Base-by-base conservation (phyloP, 2,329 filamentous ascomycete species). In the Lecanicillium sp. region DNA sequence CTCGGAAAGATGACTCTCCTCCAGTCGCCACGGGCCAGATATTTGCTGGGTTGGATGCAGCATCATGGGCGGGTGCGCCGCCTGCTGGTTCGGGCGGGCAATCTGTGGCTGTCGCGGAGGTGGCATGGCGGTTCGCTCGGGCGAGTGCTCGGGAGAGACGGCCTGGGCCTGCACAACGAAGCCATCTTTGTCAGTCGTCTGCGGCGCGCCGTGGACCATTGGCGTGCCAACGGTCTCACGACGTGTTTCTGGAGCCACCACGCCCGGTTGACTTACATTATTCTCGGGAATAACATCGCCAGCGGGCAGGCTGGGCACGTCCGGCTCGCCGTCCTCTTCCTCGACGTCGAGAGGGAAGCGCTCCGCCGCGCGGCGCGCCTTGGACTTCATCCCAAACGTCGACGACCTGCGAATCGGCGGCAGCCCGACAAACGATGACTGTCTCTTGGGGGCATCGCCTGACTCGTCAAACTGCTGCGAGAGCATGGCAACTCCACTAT, bases 351-450 rank as follows among this genome's bases (percentile, higher is more conserved):
- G 51, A 4, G 64, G 58, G 49, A 64, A 58, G 21, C 58, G 60
- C 38, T 62, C 63, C 10, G 56, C 56, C 8, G 64, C 66, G 48
- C 64, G 67, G 47, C 58, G 62, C 29, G 61, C 60, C 48, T 57
- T 62, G 26, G 60, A 54, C 19, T 55, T 60, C 15, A 75, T 54
- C 15, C 73, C 74, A 60, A 83, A 78, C 3, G 75, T 77, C 14
- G 79, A 82, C 12, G 70, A 72, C 26, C 77, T 70, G 38, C 77
- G 71, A 50, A 83, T 80, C 2, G 77, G 77, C 3, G 80, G 79
- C 30, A 84, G 61, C 1, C 76, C 76, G 19, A 74, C 65, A 52
- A 83, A 83, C 1, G 76, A 79, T 2, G 73, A 67, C 10, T 69
- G 64, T 26, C 72, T 67, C 32, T 68, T 62, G 29, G 69, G 64